phyloP scores from a whole-genome alignment of 257 asterid genomes.

The Rhazya stricta region DNA sequence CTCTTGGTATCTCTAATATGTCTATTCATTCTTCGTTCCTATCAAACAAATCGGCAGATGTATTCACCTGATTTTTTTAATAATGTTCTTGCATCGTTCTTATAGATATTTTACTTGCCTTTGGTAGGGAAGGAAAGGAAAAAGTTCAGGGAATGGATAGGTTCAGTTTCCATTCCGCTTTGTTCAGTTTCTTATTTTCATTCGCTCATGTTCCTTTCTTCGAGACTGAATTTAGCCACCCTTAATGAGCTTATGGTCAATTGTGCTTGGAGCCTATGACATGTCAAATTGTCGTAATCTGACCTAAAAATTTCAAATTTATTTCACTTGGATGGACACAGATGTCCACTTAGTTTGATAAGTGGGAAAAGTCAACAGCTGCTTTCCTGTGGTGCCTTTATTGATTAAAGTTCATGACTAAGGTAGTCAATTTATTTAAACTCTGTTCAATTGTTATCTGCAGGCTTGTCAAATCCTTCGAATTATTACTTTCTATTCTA shows the following conservation, averaged over 20 bases:
- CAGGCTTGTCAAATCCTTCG: conserved; percentile 94
- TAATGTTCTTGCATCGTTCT: not conserved
- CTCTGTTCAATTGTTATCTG: conserved; percentile 4
- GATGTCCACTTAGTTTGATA: not conserved
- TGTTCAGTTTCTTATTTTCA: not conserved
- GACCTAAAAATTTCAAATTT: not conserved
- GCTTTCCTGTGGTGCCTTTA: conserved; percentile 5
- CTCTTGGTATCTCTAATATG: not conserved
- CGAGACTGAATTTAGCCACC: too few relatives aligned
- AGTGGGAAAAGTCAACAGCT: not conserved
- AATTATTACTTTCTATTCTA: conserved; percentile 84
- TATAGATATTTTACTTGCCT: not conserved
- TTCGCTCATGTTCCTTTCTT: not conserved
- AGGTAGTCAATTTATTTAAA: not conserved
- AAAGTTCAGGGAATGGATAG: not conserved
- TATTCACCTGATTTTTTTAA: not conserved
- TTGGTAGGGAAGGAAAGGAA: not conserved
- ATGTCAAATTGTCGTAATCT: not conserved
- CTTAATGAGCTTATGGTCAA: not conserved
- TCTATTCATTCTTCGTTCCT: not conserved
- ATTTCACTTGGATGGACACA: not conserved
- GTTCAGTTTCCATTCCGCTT: not conserved
- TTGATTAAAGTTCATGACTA: not conserved
- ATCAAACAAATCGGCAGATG: not conserved
- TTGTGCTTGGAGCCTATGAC: not conserved